Conservation (phyloP, 2,329 filamentous ascomycete species). For the Ophiosphaerella korrae region DNA sequence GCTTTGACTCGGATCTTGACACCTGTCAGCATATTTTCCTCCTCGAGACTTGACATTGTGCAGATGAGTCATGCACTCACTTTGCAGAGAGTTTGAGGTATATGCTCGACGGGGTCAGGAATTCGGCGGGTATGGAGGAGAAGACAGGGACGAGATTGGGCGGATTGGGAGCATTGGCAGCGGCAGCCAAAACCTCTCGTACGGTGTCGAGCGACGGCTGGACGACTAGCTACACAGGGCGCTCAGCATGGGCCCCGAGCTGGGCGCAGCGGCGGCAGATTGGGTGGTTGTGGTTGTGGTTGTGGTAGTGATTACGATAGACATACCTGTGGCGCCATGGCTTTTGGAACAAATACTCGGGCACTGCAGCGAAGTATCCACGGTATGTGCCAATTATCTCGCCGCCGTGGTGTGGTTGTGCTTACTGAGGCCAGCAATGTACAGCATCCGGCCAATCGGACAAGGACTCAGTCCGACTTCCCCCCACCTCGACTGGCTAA, state of each 20-base stretch:
- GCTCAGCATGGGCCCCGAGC: conserved; percentile 27
- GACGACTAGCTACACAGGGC: conserved; percentile 49
- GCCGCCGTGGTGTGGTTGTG: too few relatives aligned
- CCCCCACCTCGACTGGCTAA: neutral
- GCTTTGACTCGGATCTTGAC: conserved; percentile 65
- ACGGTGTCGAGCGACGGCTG: conserved; percentile 68
- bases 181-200: conserved; percentile 59
- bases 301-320: neutral
- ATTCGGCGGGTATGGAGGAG: conserved; percentile 85
- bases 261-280: too few relatives aligned
- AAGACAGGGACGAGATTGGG: conserved; percentile 83
- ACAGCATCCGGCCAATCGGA: conserved; percentile 21
- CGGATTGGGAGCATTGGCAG: conserved; percentile 58
- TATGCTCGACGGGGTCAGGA: conserved; percentile 91
- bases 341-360: conserved; percentile 3
- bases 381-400: neutral
- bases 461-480: neutral
- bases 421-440: conserved; percentile 19
- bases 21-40: conserved; percentile 13
- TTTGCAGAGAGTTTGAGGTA: conserved; percentile 88
- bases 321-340: conserved; percentile 37
- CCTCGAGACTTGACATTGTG: neutral
- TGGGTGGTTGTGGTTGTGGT: conserved; percentile 6
- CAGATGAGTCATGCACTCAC: conserved; percentile 55
- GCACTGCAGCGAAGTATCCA: conserved; percentile 1